phyloP scores from a whole-genome alignment of 2,329 filamentous ascomycete species.

The Pestalotiopsis sp. region DNA sequence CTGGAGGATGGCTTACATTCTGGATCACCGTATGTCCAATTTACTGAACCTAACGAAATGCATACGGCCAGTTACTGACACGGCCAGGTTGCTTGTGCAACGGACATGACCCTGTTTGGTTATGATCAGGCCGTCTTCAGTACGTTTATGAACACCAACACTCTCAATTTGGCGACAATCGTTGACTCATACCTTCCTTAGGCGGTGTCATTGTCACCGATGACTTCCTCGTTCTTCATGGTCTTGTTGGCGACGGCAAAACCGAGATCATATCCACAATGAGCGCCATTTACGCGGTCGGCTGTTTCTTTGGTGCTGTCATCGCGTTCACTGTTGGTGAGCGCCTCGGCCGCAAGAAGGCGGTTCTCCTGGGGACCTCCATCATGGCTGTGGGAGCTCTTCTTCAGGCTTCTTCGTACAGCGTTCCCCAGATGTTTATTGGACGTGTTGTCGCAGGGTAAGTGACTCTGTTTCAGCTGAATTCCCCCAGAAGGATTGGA shows the following conservation, averaged over 20 bases:
- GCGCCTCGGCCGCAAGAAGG: constrained; percentile 21
- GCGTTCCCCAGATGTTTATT: constrained; percentile 19
- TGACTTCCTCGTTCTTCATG: constrained; percentile 25
- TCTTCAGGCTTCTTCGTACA: constrained; percentile 19
- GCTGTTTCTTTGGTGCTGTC: constrained; percentile 20
- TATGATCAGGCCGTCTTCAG: constrained; percentile 30
- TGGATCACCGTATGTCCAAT: neutral
- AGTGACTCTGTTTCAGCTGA: neutral
- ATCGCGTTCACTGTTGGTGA: constrained; percentile 16
- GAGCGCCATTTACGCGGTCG: constrained; percentile 10
- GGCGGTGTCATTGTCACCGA: constrained; percentile 29
- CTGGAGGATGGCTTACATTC: constrained; percentile 6
- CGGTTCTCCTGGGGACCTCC: constrained; percentile 22
- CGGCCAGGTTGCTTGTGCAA: neutral
- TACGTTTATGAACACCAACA: neutral
- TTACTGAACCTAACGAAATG: neutral
- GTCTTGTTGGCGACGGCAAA: constrained; percentile 17
- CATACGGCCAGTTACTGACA: neutral
- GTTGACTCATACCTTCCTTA: neutral
- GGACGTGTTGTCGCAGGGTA: constrained; percentile 19
- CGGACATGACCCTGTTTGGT: neutral
- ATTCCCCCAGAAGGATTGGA: neutral
- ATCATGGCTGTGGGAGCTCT: constrained; percentile 22
- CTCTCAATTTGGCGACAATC: neutral
- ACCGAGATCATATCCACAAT: constrained; percentile 24